Conservation (phyloP, 2,329 filamentous ascomycete genomes). For the Podosphaera xanthii region DNA sequence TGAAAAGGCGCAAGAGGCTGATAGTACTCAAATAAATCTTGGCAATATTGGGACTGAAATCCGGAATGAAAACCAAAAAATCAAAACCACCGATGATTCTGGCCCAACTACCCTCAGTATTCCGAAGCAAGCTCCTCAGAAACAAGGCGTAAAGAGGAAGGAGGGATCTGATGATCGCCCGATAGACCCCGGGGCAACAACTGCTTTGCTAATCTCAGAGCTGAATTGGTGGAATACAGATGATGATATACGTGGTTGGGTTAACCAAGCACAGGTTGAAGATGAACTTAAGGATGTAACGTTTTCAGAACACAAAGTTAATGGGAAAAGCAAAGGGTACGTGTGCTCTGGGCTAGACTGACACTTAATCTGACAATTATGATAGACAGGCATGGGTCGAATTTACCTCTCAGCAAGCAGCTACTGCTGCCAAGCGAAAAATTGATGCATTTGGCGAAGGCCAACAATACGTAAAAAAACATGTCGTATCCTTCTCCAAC, state of each 20-base stretch:
- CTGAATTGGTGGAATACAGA: constrained; percentile 95
- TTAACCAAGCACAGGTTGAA: constrained; percentile 57
- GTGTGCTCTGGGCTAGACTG: constrained; percentile 3
- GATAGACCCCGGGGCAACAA: constrained; percentile 35
- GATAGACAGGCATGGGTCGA: constrained; percentile 55
- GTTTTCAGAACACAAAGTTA: constrained; percentile 96
- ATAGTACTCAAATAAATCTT: constrained; percentile 21
- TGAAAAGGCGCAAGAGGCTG: constrained; percentile 19
- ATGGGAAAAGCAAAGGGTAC: constrained; percentile 95
- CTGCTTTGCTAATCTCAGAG: constrained; percentile 68
- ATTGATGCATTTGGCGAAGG: constrained; percentile 42
- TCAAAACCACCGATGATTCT: constrained; percentile 20
- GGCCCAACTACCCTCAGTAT: constrained; percentile 16
- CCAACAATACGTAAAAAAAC: constrained; percentile 34
- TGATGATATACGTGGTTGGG: constrained; percentile 79
- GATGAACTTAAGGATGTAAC: constrained; percentile 76
- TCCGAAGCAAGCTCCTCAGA: constrained; percentile 19
- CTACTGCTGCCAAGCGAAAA: constrained; percentile 62
- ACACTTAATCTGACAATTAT: constrained; percentile 3
- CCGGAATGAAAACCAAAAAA: constrained; percentile 19
- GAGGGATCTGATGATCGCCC: constrained; percentile 33
- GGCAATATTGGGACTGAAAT: constrained; percentile 17
- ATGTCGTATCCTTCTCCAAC: constrained; percentile 51
- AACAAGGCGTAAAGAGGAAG: constrained; percentile 38
- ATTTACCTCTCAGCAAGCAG: constrained; percentile 60